phyloP scores from a whole-genome alignment of 1,139 yeast genomes.

The Geotrichum klebahnii region DNA sequence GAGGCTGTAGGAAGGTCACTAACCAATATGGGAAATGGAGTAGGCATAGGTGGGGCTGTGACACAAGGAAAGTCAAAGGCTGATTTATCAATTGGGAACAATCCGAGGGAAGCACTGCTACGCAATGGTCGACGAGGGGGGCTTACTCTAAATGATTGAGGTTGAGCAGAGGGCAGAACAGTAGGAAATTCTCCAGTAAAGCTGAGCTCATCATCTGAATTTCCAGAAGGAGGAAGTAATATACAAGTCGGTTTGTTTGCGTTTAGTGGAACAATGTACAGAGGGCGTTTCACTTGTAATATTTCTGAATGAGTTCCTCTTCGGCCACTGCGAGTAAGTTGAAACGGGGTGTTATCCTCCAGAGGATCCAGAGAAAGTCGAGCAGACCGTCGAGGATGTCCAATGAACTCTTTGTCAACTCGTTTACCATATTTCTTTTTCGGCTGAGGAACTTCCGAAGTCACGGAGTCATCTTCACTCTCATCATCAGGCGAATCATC shows the following conservation, averaged over 20 bases:
- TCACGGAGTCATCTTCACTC: neutral
- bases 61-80: neutral
- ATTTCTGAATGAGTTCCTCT: neutral
- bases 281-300: constrained; percentile 1
- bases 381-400: constrained; percentile 3
- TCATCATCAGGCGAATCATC: neutral
- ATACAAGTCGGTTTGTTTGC: constrained; percentile 11
- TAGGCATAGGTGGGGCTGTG: constrained; percentile 1
- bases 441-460: neutral
- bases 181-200: neutral
- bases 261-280: constrained; percentile 12
- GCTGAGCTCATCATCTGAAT: neutral
- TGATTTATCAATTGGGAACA: neutral
- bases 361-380: neutral
- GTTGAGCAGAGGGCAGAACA: neutral
- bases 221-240: constrained; percentile 2
- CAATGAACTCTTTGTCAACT: neutral
- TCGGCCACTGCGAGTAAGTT: neutral
- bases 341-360: neutral
- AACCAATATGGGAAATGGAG: neutral
- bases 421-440: constrained; percentile 3
- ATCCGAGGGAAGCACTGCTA: neutral
- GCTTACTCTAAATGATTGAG: too few species aligned
- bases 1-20: neutral
- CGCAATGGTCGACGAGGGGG: constrained; percentile 1